Evolutionary conservation across 1,284 basidiomycete genomes (phyloP).

Genomic region (Chalciporus sp.): DNA sequence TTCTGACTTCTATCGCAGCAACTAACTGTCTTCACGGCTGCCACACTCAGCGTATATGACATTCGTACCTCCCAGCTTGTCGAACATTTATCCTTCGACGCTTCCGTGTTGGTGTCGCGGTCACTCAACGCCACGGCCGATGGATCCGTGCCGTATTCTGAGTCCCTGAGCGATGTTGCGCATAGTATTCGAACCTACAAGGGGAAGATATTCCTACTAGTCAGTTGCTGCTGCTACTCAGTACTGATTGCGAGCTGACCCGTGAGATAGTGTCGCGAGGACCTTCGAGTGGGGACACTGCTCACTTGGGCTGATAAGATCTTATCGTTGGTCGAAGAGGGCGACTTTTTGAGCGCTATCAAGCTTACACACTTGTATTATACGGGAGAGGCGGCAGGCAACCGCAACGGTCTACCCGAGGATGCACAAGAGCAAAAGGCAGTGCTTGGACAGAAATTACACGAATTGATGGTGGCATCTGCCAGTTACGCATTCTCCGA

Average conservation of each 20-base stretch:
- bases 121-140: slow-evolving; percentile 50
- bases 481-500: slow-evolving; percentile 91
- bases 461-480: slow-evolving; percentile 86
- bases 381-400: slow-evolving; percentile 80
- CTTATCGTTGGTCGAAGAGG: slow-evolving; percentile 79
- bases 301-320: slow-evolving; percentile 96
- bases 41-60: slow-evolving; percentile 73
- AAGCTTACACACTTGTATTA: slow-evolving; percentile 86
- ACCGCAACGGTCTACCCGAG: slow-evolving; percentile 85
- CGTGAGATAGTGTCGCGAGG: slow-evolving; percentile 56
- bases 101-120: slow-evolving; percentile 56
- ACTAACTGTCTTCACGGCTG: slow-evolving; percentile 59
- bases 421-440: slow-evolving; percentile 56
- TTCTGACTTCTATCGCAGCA: slow-evolving; percentile 46
- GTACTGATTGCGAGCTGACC: slow-evolving; percentile 5
- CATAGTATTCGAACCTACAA: slow-evolving; percentile 85
- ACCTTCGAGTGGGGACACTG: slow-evolving; percentile 82
- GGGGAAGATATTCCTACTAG: slow-evolving; percentile 89
- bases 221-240: slow-evolving; percentile 43
- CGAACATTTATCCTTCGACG: slow-evolving; percentile 61
- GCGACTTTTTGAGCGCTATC: slow-evolving; percentile 91
- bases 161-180: slow-evolving; percentile 56
- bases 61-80: slow-evolving; percentile 53
- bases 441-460: slow-evolving; percentile 78
- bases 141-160: slow-evolving; percentile 49